Evolutionary conservation across 371 early-diverging fungal species (phyloP), one percentile per base, ranked within the genome.

Genomic region (Catenaria anguillulae): DNA sequence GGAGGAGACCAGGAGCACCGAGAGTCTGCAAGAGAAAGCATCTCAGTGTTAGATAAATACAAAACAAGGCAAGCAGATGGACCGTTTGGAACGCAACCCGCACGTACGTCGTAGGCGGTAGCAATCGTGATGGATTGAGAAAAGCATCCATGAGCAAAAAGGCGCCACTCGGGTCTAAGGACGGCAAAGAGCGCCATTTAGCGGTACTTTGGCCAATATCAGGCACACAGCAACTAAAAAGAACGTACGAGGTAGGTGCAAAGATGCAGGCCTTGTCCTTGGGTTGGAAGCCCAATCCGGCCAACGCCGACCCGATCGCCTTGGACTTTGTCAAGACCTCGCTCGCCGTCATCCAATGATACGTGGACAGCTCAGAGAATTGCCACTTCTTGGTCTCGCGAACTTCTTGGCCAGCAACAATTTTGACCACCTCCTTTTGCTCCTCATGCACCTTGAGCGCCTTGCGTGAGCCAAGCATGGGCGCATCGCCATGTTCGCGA

Each of bases 1-100:
- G 88, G 37, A 83, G 66, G 45, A 89, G 80, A 36, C 90, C 92
- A 23, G 87, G 88, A 66, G 85, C 86, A 24, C 95, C 95, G 45
- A 95, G 78, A 5, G 90, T 89, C 37, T 56, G 10, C 5, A 40
- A 10, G 10, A 17, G 40, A 33, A 26, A 56, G 8, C 21, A 12
- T 5, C 10, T 40, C 17, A 40, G 40, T 40, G 5, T 17, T 5
- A 10, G 40, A 40, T 40, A 17, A n/a, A n/a, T n/a, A n/a, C n/a
- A n/a, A n/a, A n/a, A n/a, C n/a, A n/a, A n/a, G n/a, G n/a, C n/a
- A n/a, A n/a, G n/a, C n/a, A n/a, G n/a, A n/a, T n/a, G n/a, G n/a
- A n/a, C n/a, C n/a, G n/a, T n/a, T n/a, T n/a, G n/a, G n/a, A n/a
- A n/a, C n/a, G n/a, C n/a, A n/a, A n/a, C n/a, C n/a, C n/a, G n/a